Conservation (phyloP, 2,329 filamentous ascomycete genomes). For the Fusarium sp. region DNA sequence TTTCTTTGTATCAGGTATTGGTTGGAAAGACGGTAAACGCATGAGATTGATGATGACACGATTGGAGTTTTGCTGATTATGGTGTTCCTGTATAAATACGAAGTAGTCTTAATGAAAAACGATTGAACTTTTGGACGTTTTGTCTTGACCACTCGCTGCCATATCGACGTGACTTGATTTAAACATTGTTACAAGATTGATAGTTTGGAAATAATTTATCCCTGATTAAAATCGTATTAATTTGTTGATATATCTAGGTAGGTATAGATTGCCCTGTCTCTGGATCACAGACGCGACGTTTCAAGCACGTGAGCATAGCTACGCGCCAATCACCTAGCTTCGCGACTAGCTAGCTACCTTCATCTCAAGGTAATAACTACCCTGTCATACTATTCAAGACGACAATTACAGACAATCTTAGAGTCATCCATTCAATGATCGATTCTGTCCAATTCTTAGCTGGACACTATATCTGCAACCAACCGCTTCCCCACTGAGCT, state of each 20-base stretch:
- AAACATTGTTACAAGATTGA: no score
- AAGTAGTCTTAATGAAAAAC: constrained; percentile 18
- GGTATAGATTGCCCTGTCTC: background rate
- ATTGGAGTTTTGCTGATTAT: constrained; percentile 27
- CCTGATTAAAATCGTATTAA: no score
- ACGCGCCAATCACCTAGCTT: constrained; percentile 6
- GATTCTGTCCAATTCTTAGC: background rate
- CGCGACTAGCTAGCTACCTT: background rate
- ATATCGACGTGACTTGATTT: no score
- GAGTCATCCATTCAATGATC: background rate
- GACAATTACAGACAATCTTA: background rate
- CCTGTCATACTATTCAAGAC: background rate
- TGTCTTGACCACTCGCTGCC: no score
- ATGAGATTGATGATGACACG: constrained; percentile 35
- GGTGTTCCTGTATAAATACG: constrained; percentile 26
- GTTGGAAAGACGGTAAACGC: constrained; percentile 2
- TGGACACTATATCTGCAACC: background rate
- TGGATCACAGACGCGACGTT: background rate
- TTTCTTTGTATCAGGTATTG: constrained; percentile 5
- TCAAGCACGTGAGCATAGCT: constrained; percentile 23
- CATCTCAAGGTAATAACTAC: background rate
- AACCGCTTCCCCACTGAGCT: background rate
- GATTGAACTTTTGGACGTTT: background rate
- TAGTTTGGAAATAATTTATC: no score
- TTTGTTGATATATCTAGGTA: background rate